Evolutionary conservation across 805 yeast species (phyloP).

Genomic region (Hermanozyma aechmeae): DNA sequence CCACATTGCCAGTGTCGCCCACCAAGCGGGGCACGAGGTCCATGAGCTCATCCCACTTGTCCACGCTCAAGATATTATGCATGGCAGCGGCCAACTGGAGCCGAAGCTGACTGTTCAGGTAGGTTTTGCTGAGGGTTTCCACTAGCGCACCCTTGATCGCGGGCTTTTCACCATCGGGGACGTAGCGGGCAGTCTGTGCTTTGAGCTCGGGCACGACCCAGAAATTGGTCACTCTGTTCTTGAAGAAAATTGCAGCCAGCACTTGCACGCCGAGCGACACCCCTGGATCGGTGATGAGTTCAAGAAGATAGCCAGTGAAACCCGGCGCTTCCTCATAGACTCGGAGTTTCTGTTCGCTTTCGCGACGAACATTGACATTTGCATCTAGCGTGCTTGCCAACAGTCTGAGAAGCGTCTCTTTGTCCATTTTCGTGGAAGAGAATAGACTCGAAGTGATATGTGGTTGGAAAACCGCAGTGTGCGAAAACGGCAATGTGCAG

Average conservation of each 20-base stretch:
- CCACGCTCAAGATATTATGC: slow-evolving; percentile 41
- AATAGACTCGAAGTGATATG: too few species aligned
- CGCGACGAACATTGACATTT: slow-evolving; percentile 38
- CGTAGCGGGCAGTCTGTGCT: slow-evolving; percentile 13
- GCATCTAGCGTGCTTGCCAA: slow-evolving; percentile 49
- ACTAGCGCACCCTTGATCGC: slow-evolving; percentile 27
- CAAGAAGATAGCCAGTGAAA: slow-evolving; percentile 45
- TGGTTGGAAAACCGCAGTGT: too few species aligned
- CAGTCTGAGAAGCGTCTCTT: slow-evolving; percentile 38
- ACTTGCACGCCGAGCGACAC: slow-evolving; percentile 34
- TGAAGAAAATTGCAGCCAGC: slow-evolving; percentile 36
- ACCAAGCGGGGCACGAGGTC: slow-evolving; percentile 4
- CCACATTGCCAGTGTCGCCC: slow-evolving; percentile 23
- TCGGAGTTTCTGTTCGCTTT: slow-evolving; percentile 43
- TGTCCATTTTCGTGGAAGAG: slow-evolving; percentile 28
- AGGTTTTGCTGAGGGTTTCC: slow-evolving; percentile 23
- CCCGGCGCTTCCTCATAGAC: slow-evolving; percentile 49
- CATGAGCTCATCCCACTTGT: slow-evolving; percentile 33
- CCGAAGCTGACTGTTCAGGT: slow-evolving; percentile 28
- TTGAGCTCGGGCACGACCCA: slow-evolving; percentile 30
- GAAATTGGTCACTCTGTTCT: slow-evolving; percentile 28
- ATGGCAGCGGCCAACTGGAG: slow-evolving; percentile 53
- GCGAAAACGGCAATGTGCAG: too few species aligned
- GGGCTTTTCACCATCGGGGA: slow-evolving; percentile 25
- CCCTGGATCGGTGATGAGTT: slow-evolving; percentile 36